These are phyloP conservation scores for Colletotrichum coccodes DNA, from an alignment of 2,329 filamentous ascomycete species.

Conservation along the genomic window DNA sequence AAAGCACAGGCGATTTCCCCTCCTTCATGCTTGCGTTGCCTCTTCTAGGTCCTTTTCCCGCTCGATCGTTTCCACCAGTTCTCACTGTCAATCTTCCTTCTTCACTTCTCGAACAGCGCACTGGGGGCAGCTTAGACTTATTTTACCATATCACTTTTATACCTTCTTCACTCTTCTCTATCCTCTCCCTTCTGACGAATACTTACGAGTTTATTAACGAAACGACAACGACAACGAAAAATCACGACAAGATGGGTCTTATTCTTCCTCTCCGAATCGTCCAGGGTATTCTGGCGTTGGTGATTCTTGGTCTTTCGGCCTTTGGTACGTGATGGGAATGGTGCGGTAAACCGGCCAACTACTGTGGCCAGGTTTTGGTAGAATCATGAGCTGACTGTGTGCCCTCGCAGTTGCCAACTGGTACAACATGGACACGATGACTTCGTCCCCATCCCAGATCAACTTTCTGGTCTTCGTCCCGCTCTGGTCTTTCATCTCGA, in stretches of 20 bases:
- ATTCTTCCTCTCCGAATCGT: slow-evolving; percentile 55
- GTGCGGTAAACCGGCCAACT: not conserved
- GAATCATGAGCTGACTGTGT: slow-evolving; percentile 29
- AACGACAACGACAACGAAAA: slow-evolving; percentile 31
- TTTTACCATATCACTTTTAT: slow-evolving; percentile 15
- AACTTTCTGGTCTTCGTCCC: slow-evolving; percentile 68
- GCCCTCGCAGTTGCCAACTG: slow-evolving; percentile 64
- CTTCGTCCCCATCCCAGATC: slow-evolving; percentile 64
- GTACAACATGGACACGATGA: slow-evolving; percentile 66
- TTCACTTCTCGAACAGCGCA: slow-evolving; percentile 32
- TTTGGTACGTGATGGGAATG: slow-evolving; percentile 54
- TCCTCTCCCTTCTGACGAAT: slow-evolving; percentile 7
- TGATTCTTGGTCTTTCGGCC: slow-evolving; percentile 58
- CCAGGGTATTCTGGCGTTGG: slow-evolving; percentile 56
- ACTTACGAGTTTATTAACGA: slow-evolving; percentile 3
- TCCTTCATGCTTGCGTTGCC: slow-evolving; percentile 31
- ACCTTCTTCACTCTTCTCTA: not conserved
- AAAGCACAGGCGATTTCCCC: slow-evolving; percentile 29
- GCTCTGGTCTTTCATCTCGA: slow-evolving; percentile 63
- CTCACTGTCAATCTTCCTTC: not conserved
- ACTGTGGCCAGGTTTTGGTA: not conserved
- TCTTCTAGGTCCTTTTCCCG: slow-evolving; percentile 26
- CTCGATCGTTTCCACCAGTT: slow-evolving; percentile 15
- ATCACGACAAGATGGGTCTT: slow-evolving; percentile 50
- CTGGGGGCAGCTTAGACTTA: slow-evolving; percentile 32